Conservation (phyloP, 2,329 filamentous ascomycete species). For the Exophiala calicioides region DNA sequence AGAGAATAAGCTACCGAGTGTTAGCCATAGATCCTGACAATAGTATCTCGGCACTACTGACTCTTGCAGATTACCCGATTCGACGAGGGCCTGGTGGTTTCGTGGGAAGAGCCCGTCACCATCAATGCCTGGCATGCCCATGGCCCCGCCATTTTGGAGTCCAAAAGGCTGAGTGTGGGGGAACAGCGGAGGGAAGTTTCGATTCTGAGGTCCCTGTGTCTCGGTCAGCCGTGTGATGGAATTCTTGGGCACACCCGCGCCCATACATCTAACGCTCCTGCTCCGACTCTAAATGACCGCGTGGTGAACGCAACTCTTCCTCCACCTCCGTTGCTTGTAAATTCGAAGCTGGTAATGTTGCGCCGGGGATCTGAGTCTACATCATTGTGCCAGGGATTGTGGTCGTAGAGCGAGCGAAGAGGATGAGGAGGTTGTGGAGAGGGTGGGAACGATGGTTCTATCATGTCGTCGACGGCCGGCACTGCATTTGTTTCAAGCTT, state of each 20-base stretch:
- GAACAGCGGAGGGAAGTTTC: slow-evolving; percentile 7
- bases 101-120: too few species aligned
- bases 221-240: slow-evolving; percentile 3
- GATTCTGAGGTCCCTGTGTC: slow-evolving; percentile 10
- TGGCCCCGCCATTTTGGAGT: too few species aligned
- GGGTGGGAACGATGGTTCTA: slow-evolving; percentile 33
- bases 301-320: slow-evolving; percentile 29
- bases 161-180: slow-evolving; percentile 10
- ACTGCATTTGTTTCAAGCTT: slow-evolving; percentile 20
- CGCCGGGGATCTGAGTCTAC: slow-evolving; percentile 47
- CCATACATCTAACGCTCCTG: slow-evolving; percentile 11
- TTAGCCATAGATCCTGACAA: background rate
- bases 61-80: slow-evolving; percentile 26
- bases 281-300: slow-evolving; percentile 20
- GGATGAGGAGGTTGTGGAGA: slow-evolving; percentile 34
- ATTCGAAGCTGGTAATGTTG: slow-evolving; percentile 31
- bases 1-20: slow-evolving; percentile 23
- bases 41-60: slow-evolving; percentile 7
- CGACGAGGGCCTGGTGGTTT: slow-evolving; percentile 2
- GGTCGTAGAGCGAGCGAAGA: slow-evolving; percentile 38
- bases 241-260: too few species aligned
- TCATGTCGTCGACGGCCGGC: slow-evolving; percentile 40
- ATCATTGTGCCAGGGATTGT: slow-evolving; percentile 50
- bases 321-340: slow-evolving; percentile 24
- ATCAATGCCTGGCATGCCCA: too few species aligned